A percentile compares a stretch with the other conserved stretches of the same genome.
Conservation (phyloP, 2,329 filamentous ascomycete species). For the Mariannaea elegans region DNA sequence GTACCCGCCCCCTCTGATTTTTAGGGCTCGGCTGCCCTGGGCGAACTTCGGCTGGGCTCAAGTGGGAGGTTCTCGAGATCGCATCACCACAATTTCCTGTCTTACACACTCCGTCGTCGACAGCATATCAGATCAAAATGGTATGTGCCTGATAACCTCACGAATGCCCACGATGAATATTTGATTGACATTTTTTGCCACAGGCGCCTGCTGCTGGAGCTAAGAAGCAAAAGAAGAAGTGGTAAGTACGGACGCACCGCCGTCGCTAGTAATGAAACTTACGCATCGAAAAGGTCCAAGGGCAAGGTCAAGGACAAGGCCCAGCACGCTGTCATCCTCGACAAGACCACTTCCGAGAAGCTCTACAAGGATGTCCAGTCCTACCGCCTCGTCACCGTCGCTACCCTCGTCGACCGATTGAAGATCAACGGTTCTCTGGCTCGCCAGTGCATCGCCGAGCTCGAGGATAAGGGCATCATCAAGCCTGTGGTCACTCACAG, state of each 20-base stretch:
- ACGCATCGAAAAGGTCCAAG: slow-evolving; percentile 49
- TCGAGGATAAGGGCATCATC: slow-evolving; percentile 98
- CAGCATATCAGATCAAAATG: slow-evolving; percentile 56
- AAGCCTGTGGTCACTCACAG: slow-evolving; percentile 97
- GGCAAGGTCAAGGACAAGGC: slow-evolving; percentile 99
- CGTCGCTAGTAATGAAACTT: slow-evolving; percentile 26
- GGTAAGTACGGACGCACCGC: slow-evolving; percentile 41
- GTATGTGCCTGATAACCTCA: slow-evolving; percentile 42
- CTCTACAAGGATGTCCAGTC: slow-evolving; percentile 99
- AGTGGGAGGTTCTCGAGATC: slow-evolving; percentile 42
- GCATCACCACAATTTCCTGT: slow-evolving; percentile 41
- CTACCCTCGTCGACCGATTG: slow-evolving; percentile 97
- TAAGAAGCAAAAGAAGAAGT: slow-evolving; percentile 64
- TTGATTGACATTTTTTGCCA: slow-evolving; percentile 34
- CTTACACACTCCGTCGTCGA: slow-evolving; percentile 51
- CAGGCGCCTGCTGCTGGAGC: slow-evolving; percentile 57
- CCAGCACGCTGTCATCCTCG: slow-evolving; percentile 98
- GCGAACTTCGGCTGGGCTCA: slow-evolving; percentile 41
- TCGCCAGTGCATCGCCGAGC: slow-evolving; percentile 85
- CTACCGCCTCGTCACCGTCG: slow-evolving; percentile 98
- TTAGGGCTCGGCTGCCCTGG: slow-evolving; percentile 56
- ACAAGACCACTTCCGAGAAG: slow-evolving; percentile 97
- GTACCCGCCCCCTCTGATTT: slow-evolving; percentile 40
- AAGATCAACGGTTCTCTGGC: slow-evolving; percentile 99
- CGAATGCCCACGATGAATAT: slow-evolving; percentile 20